These are phyloP conservation scores for Talaromyces funiculosus DNA, from an alignment of 2,329 filamentous ascomycete genomes.

Conservation along the genomic window DNA sequence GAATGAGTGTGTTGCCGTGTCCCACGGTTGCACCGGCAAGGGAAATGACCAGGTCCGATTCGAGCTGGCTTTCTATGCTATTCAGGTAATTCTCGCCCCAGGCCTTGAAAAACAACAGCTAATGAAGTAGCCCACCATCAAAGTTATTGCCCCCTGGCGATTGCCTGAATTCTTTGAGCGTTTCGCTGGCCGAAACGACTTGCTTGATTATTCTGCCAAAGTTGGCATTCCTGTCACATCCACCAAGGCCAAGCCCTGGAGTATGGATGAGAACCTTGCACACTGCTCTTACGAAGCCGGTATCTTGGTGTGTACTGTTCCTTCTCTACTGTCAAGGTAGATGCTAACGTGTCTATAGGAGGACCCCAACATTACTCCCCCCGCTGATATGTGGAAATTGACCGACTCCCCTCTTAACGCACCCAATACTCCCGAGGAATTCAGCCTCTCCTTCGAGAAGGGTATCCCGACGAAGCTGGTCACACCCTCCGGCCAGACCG, in stretches of 20 bases:
- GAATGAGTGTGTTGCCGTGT: conserved; percentile 40
- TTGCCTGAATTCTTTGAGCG: conserved; percentile 45
- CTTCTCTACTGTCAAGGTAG: too few species aligned
- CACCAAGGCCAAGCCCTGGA: conserved; percentile 32
- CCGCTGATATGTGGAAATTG: conserved; percentile 70
- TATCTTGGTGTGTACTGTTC: conserved; percentile 47
- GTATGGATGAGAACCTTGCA: conserved; percentile 47
- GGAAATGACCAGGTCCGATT: conserved; percentile 48
- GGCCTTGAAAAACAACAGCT: not conserved
- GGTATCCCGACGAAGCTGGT: conserved; percentile 67
- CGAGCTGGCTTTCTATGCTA: conserved; percentile 47
- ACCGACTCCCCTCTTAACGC: conserved; percentile 64
- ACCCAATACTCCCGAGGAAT: conserved; percentile 64
- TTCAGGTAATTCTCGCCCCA: conserved; percentile 22
- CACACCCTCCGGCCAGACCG: conserved; percentile 53
- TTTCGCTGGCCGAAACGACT: conserved; percentile 45
- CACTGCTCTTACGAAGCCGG: conserved; percentile 71
- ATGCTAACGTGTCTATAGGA: conserved; percentile 20
- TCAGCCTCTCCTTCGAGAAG: conserved; percentile 67
- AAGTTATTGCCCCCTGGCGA: conserved; percentile 47
- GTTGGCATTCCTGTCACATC: conserved; percentile 44
- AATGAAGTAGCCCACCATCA: conserved; percentile 35
- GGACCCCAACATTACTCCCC: conserved; percentile 57
- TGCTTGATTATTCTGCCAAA: conserved; percentile 46
- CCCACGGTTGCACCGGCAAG: conserved; percentile 45